Percentiles rank a stretch among this genome's conserved stretches.
phyloP scores from a whole-genome alignment of 177 flowering plant genomes.

The Tripterygium wilfordii region DNA sequence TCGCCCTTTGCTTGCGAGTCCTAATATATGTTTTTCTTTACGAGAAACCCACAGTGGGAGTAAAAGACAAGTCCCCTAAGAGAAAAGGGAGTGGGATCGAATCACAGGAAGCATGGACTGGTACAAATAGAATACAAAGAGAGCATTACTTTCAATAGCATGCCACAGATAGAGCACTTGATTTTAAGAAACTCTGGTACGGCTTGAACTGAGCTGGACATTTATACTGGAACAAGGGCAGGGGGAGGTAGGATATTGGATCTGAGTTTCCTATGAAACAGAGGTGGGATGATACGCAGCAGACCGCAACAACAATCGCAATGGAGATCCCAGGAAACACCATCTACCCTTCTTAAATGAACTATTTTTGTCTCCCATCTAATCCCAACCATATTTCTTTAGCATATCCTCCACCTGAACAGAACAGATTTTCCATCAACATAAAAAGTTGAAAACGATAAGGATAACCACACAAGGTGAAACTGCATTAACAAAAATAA shows the following conservation, averaged over 20 bases:
- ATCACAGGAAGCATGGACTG: no score
- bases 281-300: constrained; percentile 34
- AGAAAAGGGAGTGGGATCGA: no score
- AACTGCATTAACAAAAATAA: no score
- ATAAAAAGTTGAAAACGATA: no score
- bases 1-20: no score
- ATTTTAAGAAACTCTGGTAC: constrained; percentile 5
- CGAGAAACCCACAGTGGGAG: no score
- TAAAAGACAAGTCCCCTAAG: no score
- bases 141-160: constrained; percentile 10
- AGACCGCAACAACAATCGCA: constrained; percentile 22
- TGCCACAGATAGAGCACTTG: constrained; percentile 15
- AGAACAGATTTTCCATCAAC: no score
- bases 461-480: no score
- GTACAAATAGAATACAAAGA: no score
- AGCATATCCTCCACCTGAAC: constrained; percentile 2
- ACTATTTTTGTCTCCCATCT: no score
- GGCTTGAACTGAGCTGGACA: constrained; percentile 8
- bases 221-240: constrained; percentile 15
- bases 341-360: constrained; percentile 30
- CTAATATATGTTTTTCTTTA: no score
- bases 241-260: constrained; percentile 4
- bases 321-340: constrained; percentile 15
- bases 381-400: constrained; percentile 6
- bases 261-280: constrained; percentile 33